These are phyloP conservation scores for Chimonanthus praecox DNA, from an alignment of 164 flowering plant species.

Conservation along the genomic window DNA sequence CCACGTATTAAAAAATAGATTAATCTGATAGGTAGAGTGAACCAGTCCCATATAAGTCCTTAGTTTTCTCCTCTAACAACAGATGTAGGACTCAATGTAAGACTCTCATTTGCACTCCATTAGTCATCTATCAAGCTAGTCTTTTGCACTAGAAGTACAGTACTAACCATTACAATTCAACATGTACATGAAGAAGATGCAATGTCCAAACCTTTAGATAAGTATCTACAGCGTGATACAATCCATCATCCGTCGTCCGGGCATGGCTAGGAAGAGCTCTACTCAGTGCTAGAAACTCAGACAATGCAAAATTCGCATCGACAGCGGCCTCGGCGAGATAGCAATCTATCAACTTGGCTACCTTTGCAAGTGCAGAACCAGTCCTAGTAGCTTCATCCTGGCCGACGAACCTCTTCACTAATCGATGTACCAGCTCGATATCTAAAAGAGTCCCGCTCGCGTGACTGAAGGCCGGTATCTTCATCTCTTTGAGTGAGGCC, in stretches of 20 bases:
- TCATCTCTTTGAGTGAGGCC: conserved; percentile 65
- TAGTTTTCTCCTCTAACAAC: too few relatives aligned
- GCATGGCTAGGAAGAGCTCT: conserved; percentile 69
- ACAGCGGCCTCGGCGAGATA: conserved; percentile 81
- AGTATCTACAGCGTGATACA: conserved; percentile 92
- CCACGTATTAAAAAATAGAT: too few relatives aligned
- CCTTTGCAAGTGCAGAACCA: conserved; percentile 64
- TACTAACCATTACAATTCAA: too few relatives aligned
- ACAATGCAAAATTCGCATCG: conserved; percentile 45
- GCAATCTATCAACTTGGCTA: conserved; percentile 69
- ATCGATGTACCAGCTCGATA: conserved; percentile 50
- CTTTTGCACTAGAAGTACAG: too few relatives aligned
- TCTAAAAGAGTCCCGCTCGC: conserved; percentile 65
- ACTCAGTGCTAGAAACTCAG: conserved; percentile 57
- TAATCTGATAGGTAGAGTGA: too few relatives aligned
- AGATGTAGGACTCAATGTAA: too few relatives aligned
- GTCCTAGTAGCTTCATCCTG: conserved; percentile 39
- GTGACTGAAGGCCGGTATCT: conserved; percentile 81
- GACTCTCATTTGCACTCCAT: too few relatives aligned
- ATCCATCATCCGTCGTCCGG: conserved; percentile 58
- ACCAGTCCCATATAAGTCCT: too few relatives aligned
- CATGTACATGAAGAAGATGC: too few relatives aligned
- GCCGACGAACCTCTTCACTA: conserved; percentile 50
- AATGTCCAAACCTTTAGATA: conserved; percentile 63
- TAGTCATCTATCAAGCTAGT: too few relatives aligned